Evolutionary conservation across 495 filamentous ascomycete species (phyloP).

Genomic region (Durotheca rogersii): DNA sequence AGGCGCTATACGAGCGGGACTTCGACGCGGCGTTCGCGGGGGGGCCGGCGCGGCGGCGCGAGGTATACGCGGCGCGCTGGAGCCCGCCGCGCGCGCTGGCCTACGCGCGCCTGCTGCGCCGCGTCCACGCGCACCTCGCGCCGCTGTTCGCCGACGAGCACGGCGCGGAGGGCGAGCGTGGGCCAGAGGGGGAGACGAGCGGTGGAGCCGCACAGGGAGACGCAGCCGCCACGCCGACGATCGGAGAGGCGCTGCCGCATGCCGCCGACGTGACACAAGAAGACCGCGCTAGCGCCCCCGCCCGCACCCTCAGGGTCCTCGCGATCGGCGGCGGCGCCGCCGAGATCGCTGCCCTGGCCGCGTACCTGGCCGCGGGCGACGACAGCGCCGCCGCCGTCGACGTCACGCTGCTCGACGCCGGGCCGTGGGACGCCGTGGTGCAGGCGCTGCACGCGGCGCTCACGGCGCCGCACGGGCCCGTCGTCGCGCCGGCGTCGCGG

Average conservation of each 20-base stretch:
- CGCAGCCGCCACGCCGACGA: too few relatives aligned
- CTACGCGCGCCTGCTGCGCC: slow-evolving; percentile 67
- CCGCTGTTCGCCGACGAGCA: slow-evolving; percentile 17
- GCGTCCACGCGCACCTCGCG: slow-evolving; percentile 44
- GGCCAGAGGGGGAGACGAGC: too few relatives aligned
- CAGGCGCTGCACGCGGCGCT: slow-evolving; percentile 50
- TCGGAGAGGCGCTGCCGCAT: too few relatives aligned
- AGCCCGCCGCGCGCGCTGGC: slow-evolving; percentile 78
- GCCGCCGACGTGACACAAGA: neutral
- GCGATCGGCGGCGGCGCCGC: slow-evolving; percentile 87
- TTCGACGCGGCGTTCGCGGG: slow-evolving; percentile 76
- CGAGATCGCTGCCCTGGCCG: slow-evolving; percentile 76
- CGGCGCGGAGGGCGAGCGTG: slow-evolving; percentile 9
- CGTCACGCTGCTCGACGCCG: slow-evolving; percentile 75
- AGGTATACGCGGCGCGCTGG: slow-evolving; percentile 85
- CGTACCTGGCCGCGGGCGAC: slow-evolving; percentile 43
- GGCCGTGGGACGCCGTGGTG: slow-evolving; percentile 68
- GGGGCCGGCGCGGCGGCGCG: slow-evolving; percentile 62
- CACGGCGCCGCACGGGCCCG: slow-evolving; percentile 46
- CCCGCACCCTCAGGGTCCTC: slow-evolving; percentile 47
- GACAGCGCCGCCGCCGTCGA: slow-evolving; percentile 44
- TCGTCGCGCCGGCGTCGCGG: slow-evolving; percentile 35
- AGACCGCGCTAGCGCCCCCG: neutral
- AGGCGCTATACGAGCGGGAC: slow-evolving; percentile 79
- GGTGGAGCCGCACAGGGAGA: too few relatives aligned